phyloP scores from a whole-genome alignment of 306 rosid genomes.

The Prinsepia uniflora region DNA sequence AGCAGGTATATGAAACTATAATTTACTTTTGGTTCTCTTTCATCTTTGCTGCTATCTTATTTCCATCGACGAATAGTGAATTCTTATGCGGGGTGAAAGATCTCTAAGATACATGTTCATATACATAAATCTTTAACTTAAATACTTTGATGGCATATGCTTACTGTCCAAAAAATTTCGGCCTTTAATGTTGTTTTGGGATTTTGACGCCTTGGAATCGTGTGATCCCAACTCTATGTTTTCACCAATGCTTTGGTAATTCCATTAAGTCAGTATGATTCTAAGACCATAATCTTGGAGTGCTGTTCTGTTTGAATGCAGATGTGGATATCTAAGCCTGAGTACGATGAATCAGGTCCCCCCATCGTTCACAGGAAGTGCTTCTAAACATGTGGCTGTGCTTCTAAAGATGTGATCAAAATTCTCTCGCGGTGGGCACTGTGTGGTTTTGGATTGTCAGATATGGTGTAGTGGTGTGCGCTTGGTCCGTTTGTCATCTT shows the following conservation, averaged over 20 bases:
- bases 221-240: neutral
- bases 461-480: slow-evolving; percentile 1
- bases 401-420: neutral
- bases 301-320: slow-evolving; percentile 11
- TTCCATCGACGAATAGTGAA: no score
- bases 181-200: neutral
- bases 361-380: slow-evolving; percentile 45
- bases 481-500: slow-evolving; percentile 4
- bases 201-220: neutral
- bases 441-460: slow-evolving; percentile 24
- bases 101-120: neutral
- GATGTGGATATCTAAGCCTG: slow-evolving; percentile 47
- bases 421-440: neutral
- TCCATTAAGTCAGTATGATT: neutral
- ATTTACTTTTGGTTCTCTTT: neutral
- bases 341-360: slow-evolving; percentile 41
- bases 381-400: slow-evolving; percentile 15
- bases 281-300: neutral
- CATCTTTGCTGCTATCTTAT: neutral
- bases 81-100: neutral
- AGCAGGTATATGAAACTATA: slow-evolving; percentile 28
- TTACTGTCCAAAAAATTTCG: neutral
- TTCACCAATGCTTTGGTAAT: neutral
- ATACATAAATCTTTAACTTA: neutral
- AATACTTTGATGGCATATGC: neutral